phyloP scores from a whole-genome alignment of 2,329 filamentous ascomycete genomes.

The Mariannaea elegans region DNA sequence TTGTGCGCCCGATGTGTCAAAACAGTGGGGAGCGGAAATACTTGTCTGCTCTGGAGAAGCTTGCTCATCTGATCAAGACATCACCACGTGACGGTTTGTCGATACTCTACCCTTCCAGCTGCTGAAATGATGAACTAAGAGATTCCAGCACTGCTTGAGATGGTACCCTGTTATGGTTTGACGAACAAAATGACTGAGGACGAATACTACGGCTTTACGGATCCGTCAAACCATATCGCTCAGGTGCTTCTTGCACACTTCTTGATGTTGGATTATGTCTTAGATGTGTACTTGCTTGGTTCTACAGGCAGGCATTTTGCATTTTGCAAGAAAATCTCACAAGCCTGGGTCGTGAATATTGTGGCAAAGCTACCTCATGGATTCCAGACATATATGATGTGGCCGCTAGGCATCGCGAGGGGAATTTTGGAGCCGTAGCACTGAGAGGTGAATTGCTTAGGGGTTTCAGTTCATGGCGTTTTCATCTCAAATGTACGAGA shows the following conservation, averaged over 20 bases:
- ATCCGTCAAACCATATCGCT: constrained; percentile 4
- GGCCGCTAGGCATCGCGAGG: background rate
- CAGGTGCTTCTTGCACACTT: constrained; percentile 19
- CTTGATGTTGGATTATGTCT: constrained; percentile 1
- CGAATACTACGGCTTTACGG: constrained; percentile 10
- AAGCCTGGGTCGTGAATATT: constrained; percentile 1
- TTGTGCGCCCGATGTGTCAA: background rate
- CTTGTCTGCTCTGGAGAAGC: background rate
- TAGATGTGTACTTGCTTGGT: background rate
- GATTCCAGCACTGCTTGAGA: constrained; percentile 14
- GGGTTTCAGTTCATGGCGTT: no score
- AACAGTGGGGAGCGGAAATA: background rate
- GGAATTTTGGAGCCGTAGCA: background rate
- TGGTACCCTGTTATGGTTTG: constrained; percentile 12
- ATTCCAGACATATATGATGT: background rate
- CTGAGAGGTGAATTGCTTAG: background rate
- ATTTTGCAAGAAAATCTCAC: constrained; percentile 5
- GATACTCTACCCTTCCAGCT: no score
- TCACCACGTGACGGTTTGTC: background rate
- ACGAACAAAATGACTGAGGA: constrained; percentile 26
- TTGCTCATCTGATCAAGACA: background rate
- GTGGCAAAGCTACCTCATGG: background rate
- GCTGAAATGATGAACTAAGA: no score
- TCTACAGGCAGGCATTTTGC: constrained; percentile 2
- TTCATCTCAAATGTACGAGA: no score